phyloP scores from a whole-genome alignment of 2,329 filamentous ascomycete genomes.

The Aspergillus pseudoglaucus region DNA sequence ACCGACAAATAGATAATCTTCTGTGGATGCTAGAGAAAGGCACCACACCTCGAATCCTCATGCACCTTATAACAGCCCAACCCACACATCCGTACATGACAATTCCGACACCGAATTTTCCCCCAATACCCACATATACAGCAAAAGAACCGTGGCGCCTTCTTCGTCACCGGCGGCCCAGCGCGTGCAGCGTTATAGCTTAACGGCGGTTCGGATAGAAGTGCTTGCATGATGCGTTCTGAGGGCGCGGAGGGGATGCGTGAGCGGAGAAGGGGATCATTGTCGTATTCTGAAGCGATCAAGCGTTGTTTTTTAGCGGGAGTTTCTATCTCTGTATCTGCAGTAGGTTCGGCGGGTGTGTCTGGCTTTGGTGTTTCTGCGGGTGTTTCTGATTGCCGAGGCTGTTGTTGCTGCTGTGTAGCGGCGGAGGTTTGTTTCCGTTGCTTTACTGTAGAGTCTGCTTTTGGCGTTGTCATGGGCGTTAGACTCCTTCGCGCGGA shows the following conservation, averaged over 20 bases:
- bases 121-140: constrained; percentile 48
- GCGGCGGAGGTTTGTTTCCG: constrained; percentile 15
- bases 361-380: background rate
- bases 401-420: background rate
- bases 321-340: background rate
- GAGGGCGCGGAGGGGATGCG: constrained; percentile 39
- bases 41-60: constrained; percentile 42
- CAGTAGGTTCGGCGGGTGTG: constrained; percentile 4
- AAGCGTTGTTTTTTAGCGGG: constrained; percentile 11
- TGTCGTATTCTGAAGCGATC: constrained; percentile 32
- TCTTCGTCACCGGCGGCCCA: constrained; percentile 24
- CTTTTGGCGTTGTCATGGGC: constrained; percentile 13
- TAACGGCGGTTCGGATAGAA: constrained; percentile 42
- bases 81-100: constrained; percentile 42
- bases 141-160: constrained; percentile 39
- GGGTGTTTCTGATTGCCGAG: background rate
- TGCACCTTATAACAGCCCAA: constrained; percentile 43
- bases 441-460: constrained; percentile 8
- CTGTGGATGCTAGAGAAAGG: too few species aligned
- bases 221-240: constrained; percentile 38
- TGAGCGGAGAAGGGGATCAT: constrained; percentile 37
- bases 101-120: constrained; percentile 42
- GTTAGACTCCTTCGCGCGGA: constrained; percentile 21
- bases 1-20: too few species aligned
- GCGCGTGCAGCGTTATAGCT: constrained; percentile 42